Base-by-base conservation (phyloP, 2,329 filamentous ascomycete genomes). In the Colletotrichum endophyticum region DNA sequence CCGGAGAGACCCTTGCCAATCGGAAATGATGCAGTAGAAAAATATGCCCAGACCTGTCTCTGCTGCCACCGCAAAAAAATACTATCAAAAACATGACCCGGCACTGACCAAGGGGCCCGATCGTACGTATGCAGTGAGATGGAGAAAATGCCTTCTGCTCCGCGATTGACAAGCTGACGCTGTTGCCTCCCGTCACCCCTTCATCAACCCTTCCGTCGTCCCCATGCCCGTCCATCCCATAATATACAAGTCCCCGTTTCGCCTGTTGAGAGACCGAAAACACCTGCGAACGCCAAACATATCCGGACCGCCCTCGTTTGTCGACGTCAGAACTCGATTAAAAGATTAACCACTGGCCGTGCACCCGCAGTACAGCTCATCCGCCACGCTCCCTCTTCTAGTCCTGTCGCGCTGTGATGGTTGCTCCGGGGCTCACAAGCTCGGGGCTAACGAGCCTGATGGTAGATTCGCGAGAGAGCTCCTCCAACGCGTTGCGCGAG, bases 381-480 rank as follows among this genome's bases (percentile, higher is more conserved):
- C 59, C 74, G 25, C 30, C 56, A 13, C 57, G 25, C 59, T n/a
- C 22, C 57, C 66, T 70, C 70, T 19, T 66, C 72, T 39, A 62
- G 8, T 34, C 59, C 8, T 75, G 75, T 8, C 72, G 66, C 11
- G 77, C 77, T 13, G 77, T 78, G 67, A 78, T 78, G 32, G 76
- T 74, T 30, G 66, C 70, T 27, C 66, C 49, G 15, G 75, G 66
- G 64, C 59, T 76, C 36, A 66, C 68, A 32, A 75, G 66, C 57
- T 78, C 74, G 6, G 77, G 77, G 25, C 75, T 77, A n/a, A 78
- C 77, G 22, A 78, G 49, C 16, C 77, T 74, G 39, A 78, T 78
- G 8, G 72, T 72, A 19, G 77, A 76, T n/a, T 39, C 70, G 19
- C 53, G 32, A 8, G 75, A 77, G 22, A 77, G 73, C 30, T 78